Base-by-base conservation (phyloP, 164 flowering plant genomes). In the Kingdonia uniflora region DNA sequence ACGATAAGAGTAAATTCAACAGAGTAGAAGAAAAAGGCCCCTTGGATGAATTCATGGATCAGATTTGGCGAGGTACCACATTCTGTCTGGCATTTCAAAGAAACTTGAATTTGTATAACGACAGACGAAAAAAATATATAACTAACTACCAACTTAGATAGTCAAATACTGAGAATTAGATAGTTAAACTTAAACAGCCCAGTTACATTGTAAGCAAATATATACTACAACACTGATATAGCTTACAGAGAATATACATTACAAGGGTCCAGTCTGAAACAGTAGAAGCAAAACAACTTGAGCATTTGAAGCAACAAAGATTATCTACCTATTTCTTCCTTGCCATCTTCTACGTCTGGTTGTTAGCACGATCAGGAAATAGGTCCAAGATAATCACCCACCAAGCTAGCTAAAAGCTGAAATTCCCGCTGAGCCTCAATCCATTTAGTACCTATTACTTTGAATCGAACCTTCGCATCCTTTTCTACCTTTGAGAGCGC, bases 321-420 rank as follows among this genome's bases (percentile, higher is more conserved):
- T 19, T 16, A 2, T 21, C 13, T 11, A 43, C 21, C 22, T 5
- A 17, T 19, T 16, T 2, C 48, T 10, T 16, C 19, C 22, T 44
- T 19, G 2, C 19, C 19, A 44, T 21, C 20, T 5, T 19, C 2
- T n/a, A 17, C 11, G 3, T 16, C 11, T 2, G 1, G 10, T 44
- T n/a, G n/a, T n/a, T n/a, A n/a, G n/a, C n/a, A n/a, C n/a, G n/a
- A n/a, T n/a, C n/a, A n/a, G 13, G n/a, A 60, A 57, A 71, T 15
- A 1, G 83, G 82, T 43, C 86, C 86, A 11, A 81, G 69, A 66
- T 54, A 75, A 58, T 81, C 80, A 14, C 78, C 79, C 0, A 68
- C 78, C 64, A 81, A 50, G 51, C 71, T 76, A 1, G 59, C 87
- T 59, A 81, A 33, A 19, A 74, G 58, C 54, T 61, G 70, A 41